Evolutionary conservation across 2,329 filamentous ascomycete species (phyloP).

Genomic region (Setomelanomma holmii): DNA sequence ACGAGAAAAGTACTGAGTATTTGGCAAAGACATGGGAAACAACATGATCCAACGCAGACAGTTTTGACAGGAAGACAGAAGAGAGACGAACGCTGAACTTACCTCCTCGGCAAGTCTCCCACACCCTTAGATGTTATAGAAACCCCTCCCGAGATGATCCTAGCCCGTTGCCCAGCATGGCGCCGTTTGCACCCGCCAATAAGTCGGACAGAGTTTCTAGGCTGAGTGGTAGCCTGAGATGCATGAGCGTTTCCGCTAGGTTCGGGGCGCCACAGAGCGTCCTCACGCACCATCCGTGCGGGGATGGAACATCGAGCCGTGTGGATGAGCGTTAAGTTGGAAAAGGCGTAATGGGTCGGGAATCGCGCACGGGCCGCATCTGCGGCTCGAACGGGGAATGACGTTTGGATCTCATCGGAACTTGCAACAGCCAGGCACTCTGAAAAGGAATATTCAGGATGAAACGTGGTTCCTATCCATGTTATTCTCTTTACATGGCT

Average conservation of each 20-base stretch:
- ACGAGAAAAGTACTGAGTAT: conserved; percentile 21
- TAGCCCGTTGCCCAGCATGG: conserved; percentile 20
- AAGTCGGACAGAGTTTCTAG: conserved; percentile 17
- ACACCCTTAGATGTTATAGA: conserved; percentile 6
- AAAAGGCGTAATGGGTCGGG: conserved; percentile 11
- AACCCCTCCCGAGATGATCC: conserved; percentile 16
- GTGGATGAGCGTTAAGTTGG: conserved; percentile 3
- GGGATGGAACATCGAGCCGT: conserved; percentile 7
- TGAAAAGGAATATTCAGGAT: conserved; percentile 13
- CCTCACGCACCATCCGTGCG: conserved; percentile 19
- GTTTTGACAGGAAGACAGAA: not conserved
- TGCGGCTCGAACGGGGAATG: conserved; percentile 1
- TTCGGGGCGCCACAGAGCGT: conserved; percentile 17
- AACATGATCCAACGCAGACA: conserved; percentile 10
- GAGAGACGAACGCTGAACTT: not conserved
- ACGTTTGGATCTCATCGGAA: conserved; percentile 3
- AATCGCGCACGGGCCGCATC: conserved; percentile 3
- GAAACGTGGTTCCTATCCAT: conserved; percentile 8
- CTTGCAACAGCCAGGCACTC: not conserved
- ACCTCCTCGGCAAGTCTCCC: conserved; percentile 6
- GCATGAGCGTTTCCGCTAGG: conserved; percentile 23
- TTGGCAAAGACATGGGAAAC: conserved; percentile 24
- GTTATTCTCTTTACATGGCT: not conserved
- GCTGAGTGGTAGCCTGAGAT: conserved; percentile 14
- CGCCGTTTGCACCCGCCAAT: conserved; percentile 22